These are phyloP conservation scores for Epicoccum nigrum DNA, from an alignment of 2,329 filamentous ascomycete genomes.

Conservation along the genomic window DNA sequence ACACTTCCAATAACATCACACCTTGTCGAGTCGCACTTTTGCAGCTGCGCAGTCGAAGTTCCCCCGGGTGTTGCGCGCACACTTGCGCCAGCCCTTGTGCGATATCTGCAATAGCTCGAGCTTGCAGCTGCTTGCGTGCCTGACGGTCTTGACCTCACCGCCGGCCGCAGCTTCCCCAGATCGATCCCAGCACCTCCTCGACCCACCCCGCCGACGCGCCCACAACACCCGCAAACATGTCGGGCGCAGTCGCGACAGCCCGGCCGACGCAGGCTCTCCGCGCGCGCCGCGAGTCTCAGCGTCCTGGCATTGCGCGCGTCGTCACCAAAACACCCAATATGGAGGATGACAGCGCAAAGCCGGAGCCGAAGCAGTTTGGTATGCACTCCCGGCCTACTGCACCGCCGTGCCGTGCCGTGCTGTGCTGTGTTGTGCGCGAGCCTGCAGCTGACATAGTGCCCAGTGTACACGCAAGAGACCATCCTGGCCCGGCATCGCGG, in stretches of 20 bases:
- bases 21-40: slow-evolving; percentile 1
- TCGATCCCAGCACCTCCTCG: slow-evolving; percentile 5
- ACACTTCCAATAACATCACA: slow-evolving; percentile 1
- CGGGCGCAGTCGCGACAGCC: slow-evolving; percentile 39
- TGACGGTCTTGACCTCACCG: slow-evolving; percentile 12
- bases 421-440: neutral
- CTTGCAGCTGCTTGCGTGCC: neutral
- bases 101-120: neutral
- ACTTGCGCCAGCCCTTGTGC: slow-evolving; percentile 12
- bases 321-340: slow-evolving; percentile 34
- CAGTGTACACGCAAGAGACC: slow-evolving; percentile 75
- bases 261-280: slow-evolving; percentile 52
- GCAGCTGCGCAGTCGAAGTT: slow-evolving; percentile 8
- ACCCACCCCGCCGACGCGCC: slow-evolving; percentile 6
- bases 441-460: slow-evolving; percentile 15
- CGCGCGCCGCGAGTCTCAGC: slow-evolving; percentile 51
- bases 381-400: slow-evolving; percentile 8
- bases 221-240: slow-evolving; percentile 33
- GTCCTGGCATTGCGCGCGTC: slow-evolving; percentile 44
- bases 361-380: slow-evolving; percentile 42
- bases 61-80: slow-evolving; percentile 15
- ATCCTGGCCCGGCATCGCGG: slow-evolving; percentile 81
- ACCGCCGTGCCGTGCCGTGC: no score
- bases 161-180: slow-evolving; percentile 18
- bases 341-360: slow-evolving; percentile 38